Percentiles rank a stretch among this genome's conserved stretches.
phyloP scores from a whole-genome alignment of 2,329 filamentous ascomycete genomes.

The Exophiala xenobiotica region DNA sequence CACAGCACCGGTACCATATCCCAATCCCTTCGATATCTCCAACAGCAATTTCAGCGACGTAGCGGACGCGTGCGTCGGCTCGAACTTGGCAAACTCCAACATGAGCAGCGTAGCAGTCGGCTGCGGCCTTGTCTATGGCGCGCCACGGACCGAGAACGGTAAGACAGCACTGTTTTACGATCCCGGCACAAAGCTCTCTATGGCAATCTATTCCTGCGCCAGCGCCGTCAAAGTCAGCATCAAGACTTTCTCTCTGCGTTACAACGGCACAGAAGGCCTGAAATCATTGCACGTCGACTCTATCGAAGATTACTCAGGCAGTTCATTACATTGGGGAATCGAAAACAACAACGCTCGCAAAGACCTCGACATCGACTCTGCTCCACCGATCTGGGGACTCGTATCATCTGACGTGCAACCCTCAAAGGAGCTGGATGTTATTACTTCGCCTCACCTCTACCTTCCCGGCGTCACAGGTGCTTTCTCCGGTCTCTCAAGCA shows the following conservation, averaged over 20 bases:
- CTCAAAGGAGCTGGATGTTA: conserved; percentile 36
- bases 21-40: conserved; percentile 33
- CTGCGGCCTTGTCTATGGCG: conserved; percentile 45
- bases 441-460: conserved; percentile 35
- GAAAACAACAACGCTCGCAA: conserved; percentile 35
- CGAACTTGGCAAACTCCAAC: conserved; percentile 41
- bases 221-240: conserved; percentile 44
- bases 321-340: conserved; percentile 39
- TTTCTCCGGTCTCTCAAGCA: too few species aligned
- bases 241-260: conserved; percentile 47
- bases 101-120: conserved; percentile 40
- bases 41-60: conserved; percentile 32
- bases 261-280: conserved; percentile 39
- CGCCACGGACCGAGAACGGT: conserved; percentile 39
- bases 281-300: conserved; percentile 36
- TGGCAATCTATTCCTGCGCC: conserved; percentile 48
- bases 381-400: conserved; percentile 44
- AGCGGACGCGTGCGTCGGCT: conserved; percentile 35
- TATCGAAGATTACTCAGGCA: conserved; percentile 41
- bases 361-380: conserved; percentile 26
- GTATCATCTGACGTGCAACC: conserved; percentile 35
- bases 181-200: conserved; percentile 43
- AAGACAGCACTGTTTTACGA: conserved; percentile 40
- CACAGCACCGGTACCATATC: background rate
- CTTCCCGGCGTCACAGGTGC: too few species aligned